Base-by-base conservation (phyloP, 768 basidiomycete genomes). In the Pulveroboletus frians region DNA sequence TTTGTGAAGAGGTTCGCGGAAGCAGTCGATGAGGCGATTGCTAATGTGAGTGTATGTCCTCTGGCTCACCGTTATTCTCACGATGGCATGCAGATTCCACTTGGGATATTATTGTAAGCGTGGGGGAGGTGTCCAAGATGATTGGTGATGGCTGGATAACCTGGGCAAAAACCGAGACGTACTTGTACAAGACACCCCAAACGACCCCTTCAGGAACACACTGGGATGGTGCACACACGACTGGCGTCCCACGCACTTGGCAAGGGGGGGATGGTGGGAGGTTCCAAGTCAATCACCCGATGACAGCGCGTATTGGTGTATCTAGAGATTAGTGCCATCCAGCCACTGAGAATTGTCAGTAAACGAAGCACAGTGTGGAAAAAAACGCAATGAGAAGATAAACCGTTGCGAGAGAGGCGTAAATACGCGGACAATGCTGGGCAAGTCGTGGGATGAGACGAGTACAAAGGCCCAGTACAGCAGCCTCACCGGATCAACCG, bases 1-100 rank as follows among this genome's bases (percentile, higher is more conserved):
- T 64, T 66, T 39, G 50, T 48, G 30, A 45, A 43, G 40, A 58
- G 41, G 13, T 66, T 66, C 47, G 59, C 52, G 4, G 49, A 54
- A 34, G 59, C 63, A 13, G 48, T 65, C 0, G 50, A 66, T 1
- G 51, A 49, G 39, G 50, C 45, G 3, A 46, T 64, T 36, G 51
- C 56, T 17, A 35, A 45, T 3, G 63, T 66, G 32, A 62, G 59
- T 51, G 20, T 15, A 32, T 32, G 23, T 30, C n/a, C 26, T n/a
- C 1, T 39, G 39, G 9, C 18, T 32, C 32, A 27, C 10, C 31
- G n/a, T 29, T n/a, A 9, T 20, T 32, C 47, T 36, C 27, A 17
- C 41, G 39, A 49, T 39, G 9, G 18, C 45, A 18, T 9, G 20
- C 43, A 62, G 61, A 42, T 62, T 44, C 58, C 61, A 34, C 55